phyloP scores from a whole-genome alignment of 1,284 basidiomycete genomes.

The Rhodotorula mucilaginosa region DNA sequence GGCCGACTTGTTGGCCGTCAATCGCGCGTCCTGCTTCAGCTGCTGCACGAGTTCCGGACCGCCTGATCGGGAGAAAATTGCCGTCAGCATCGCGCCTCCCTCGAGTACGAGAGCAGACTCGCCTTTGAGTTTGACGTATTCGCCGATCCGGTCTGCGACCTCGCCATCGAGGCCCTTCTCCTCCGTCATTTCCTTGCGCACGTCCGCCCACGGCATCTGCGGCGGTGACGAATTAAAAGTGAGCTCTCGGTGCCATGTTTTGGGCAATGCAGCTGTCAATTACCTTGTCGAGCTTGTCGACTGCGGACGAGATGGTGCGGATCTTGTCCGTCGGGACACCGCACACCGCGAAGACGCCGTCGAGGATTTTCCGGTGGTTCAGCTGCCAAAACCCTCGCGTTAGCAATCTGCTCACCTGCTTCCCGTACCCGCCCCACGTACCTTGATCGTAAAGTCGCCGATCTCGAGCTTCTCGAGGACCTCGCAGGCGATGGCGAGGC shows the following conservation, averaged over 20 bases:
- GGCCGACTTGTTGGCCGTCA: slow-evolving; percentile 71
- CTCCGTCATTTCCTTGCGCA: slow-evolving; percentile 91
- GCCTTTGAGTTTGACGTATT: slow-evolving; percentile 96
- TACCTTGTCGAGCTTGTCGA: slow-evolving; percentile 98
- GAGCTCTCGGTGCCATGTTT: neutral
- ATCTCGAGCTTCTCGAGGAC: slow-evolving; percentile 80
- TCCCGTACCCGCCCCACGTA: slow-evolving; percentile 45
- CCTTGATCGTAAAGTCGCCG: slow-evolving; percentile 92
- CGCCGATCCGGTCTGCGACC: slow-evolving; percentile 89
- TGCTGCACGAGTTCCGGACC: slow-evolving; percentile 73
- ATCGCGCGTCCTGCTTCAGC: slow-evolving; percentile 65
- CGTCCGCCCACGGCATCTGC: slow-evolving; percentile 82
- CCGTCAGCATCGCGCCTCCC: neutral
- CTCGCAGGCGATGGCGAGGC: slow-evolving; percentile 79
- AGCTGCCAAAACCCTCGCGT: slow-evolving; percentile 56
- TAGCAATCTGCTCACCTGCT: neutral
- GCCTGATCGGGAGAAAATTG: slow-evolving; percentile 53
- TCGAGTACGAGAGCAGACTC: slow-evolving; percentile 19
- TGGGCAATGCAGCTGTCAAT: neutral
- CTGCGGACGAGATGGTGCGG: slow-evolving; percentile 90
- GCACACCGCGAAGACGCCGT: slow-evolving; percentile 95
- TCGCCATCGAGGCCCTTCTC: slow-evolving; percentile 87
- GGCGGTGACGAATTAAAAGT: neutral
- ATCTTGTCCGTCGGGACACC: slow-evolving; percentile 91
- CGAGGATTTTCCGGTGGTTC: slow-evolving; percentile 95